These are phyloP conservation scores for Chytridiales sp. DNA, from an alignment of 371 early-diverging fungal species.

Conservation along the genomic window DNA sequence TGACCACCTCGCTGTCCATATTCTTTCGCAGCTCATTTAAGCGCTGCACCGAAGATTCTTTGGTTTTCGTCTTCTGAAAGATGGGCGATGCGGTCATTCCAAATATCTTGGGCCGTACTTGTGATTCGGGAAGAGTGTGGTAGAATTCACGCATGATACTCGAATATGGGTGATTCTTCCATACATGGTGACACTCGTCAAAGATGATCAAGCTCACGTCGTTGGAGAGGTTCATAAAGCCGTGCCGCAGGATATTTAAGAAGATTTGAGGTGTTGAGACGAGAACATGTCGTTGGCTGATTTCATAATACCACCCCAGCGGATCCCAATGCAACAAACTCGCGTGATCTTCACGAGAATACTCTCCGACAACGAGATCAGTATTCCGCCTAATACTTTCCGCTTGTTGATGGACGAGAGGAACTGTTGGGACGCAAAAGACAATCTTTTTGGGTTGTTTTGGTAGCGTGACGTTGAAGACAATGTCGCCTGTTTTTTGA, in stretches of 20 bases:
- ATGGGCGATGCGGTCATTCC: conserved; percentile 85
- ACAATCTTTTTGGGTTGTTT: conserved; percentile 47
- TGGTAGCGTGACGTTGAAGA: conserved; percentile 27
- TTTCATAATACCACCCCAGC: conserved; percentile 27
- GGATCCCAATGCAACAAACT: conserved; percentile 29
- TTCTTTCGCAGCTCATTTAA: conserved; percentile 57
- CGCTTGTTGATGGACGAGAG: conserved; percentile 84
- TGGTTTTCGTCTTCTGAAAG: conserved; percentile 25
- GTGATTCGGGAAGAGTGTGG: conserved; percentile 32
- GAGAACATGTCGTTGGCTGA: too few relatives aligned
- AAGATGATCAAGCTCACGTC: conserved; percentile 74
- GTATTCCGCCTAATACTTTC: conserved; percentile 35
- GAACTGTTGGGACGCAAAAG: conserved; percentile 82
- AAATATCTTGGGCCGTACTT: conserved; percentile 56
- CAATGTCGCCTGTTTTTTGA: conserved; percentile 58
- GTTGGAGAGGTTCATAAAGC: conserved; percentile 40
- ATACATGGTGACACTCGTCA: conserved; percentile 92
- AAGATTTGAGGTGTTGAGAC: conserved; percentile 81
- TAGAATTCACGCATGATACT: conserved; percentile 82
- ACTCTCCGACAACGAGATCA: conserved; percentile 38
- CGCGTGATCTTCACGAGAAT: conserved; percentile 29
- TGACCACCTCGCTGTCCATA: conserved; percentile 67
- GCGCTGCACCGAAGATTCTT: conserved; percentile 13
- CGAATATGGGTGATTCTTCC: conserved; percentile 77
- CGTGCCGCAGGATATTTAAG: conserved; percentile 63